phyloP scores from a whole-genome alignment of 441 rosid genomes.

The Metrosideros polymorpha region DNA sequence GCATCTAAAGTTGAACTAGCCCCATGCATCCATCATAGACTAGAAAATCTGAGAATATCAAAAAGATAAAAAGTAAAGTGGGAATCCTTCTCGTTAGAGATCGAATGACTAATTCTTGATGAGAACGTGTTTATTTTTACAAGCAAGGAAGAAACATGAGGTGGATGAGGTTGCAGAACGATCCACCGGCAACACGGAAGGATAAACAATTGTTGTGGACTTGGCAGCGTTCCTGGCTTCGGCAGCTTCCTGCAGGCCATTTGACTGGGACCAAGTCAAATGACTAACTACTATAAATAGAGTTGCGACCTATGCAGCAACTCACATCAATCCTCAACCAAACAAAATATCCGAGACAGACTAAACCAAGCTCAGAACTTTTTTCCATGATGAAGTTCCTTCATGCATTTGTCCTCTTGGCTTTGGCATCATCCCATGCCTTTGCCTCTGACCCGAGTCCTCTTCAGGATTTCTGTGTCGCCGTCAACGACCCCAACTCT shows the following conservation, averaged over 20 bases:
- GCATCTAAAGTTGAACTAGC: not conserved
- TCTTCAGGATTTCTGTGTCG: slow-evolving; percentile 8
- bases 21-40: not conserved
- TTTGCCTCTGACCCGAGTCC: slow-evolving; percentile 4
- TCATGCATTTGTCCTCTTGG: not conserved
- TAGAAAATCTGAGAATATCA: not conserved
- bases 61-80: not conserved
- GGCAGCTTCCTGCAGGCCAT: not conserved
- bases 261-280: not conserved
- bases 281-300: not conserved
- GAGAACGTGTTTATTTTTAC: not conserved
- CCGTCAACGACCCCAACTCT: not conserved
- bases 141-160: not conserved
- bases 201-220: not conserved
- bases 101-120: not conserved
- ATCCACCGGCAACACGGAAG: not conserved
- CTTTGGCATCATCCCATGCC: not conserved
- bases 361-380: not conserved
- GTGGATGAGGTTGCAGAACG: not conserved
- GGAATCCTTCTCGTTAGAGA: not conserved
- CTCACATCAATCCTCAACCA: not conserved
- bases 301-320: not conserved
- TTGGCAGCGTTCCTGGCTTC: not conserved
- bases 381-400: not conserved
- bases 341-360: not conserved